A percentile compares a stretch with the other conserved stretches of the same genome.
Evolutionary conservation across 108 stramenopile species (phyloP).

Genomic region (Fragilaria radians): DNA sequence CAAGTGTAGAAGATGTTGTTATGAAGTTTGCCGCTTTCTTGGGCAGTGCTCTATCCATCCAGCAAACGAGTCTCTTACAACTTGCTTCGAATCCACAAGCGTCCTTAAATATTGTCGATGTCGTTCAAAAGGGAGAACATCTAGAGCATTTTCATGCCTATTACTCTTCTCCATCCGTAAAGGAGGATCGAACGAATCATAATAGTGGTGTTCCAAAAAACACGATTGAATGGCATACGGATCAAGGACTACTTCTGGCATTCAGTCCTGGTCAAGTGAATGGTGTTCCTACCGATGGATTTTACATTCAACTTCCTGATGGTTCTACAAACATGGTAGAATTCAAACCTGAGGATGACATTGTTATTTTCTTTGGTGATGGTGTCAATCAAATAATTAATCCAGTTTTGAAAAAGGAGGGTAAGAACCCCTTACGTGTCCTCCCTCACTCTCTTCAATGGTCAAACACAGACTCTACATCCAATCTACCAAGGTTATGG

Average conservation of each 20-base stretch:
- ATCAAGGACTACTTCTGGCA: slow-evolving; percentile 59
- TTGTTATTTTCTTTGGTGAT: slow-evolving; percentile 55
- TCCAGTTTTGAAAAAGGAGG: slow-evolving; percentile 9
- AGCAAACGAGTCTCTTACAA: neutral
- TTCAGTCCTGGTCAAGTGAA: slow-evolving; percentile 48
- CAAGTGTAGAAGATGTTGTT: slow-evolving; percentile 7
- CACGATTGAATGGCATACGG: slow-evolving; percentile 55
- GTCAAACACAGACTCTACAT: slow-evolving; percentile 1
- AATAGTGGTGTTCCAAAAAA: neutral
- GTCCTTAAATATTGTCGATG: slow-evolving; percentile 9
- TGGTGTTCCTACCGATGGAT: slow-evolving; percentile 2
- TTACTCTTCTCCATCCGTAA: slow-evolving; percentile 25
- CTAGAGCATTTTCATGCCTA: slow-evolving; percentile 87
- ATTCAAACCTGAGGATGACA: slow-evolving; percentile 29
- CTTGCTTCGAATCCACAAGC: neutral
- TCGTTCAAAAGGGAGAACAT: slow-evolving; percentile 55
- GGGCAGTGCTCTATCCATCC: neutral
- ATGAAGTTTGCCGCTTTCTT: slow-evolving; percentile 12
- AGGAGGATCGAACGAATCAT: neutral
- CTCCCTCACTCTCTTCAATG: slow-evolving; percentile 41
- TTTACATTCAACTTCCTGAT: slow-evolving; percentile 22
- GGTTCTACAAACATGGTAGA: slow-evolving; percentile 14
- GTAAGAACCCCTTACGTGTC: slow-evolving; percentile 24
- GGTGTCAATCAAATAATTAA: slow-evolving; percentile 49
- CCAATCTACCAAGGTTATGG: slow-evolving; percentile 33